Base-by-base conservation (phyloP, 2,329 filamentous ascomycete species). In the Penicillium decumbens region DNA sequence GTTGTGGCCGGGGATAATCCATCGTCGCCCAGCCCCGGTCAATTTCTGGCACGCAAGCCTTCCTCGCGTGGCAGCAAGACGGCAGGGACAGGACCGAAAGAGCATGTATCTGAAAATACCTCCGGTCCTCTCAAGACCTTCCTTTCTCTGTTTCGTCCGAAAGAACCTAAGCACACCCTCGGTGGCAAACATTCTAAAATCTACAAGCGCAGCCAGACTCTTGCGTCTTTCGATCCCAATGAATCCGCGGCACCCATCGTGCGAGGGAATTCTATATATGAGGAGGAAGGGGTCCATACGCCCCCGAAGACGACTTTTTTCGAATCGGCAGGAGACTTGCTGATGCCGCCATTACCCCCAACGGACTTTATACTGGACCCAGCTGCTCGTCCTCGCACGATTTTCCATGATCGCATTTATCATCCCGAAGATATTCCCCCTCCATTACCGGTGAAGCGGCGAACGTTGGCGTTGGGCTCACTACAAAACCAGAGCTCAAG, bases 371-470 rank as follows among this genome's bases (percentile, higher is more conserved):
- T 98, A 32, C 80, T 91, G 44, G 87, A 97, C 60, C 92, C 93
- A 6, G 79, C 84, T 1, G 85, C 82, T 43, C 85, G 93, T 13
- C 84, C 89, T 0, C 82, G 89, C 41, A 92, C 92, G 1, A 98
- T 98, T 52, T 97, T 97, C 70, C 93, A 98, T 68, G 93, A 98
- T 68, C 85, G 93, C 9, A 82, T 98, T 13, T 98, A 98, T 65
- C 89, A 95, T 62, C 91, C 93, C 0, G 81, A 86, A 38, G 93
- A 98, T 64, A 96, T 98, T 30, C 93, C 93, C 0, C 83, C 86
- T 0, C 88, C 90, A 7, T 86, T 88, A 0, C 71, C 68, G 4
- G 60, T 64, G 18, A 74, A 68, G 39, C 65, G 65, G 44, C 68
- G 68, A 59, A 57, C 79, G 64, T 67, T 75, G 58, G 55, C 68